Evolutionary conservation across 352 stramenopile species (phyloP).

Genomic region (Plasmopara viticola): DNA sequence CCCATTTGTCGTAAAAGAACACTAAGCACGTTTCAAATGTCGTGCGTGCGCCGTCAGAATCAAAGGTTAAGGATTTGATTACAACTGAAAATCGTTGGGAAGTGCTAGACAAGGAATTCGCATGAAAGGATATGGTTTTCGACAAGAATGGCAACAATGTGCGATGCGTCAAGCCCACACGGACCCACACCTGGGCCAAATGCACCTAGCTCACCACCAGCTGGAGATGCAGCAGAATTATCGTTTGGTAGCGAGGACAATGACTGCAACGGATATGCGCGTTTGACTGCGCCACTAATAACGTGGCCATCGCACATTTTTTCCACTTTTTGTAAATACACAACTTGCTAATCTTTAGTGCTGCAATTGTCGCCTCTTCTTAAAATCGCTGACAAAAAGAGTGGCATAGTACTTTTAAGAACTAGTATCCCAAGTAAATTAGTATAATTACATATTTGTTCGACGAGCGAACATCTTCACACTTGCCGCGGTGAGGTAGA

Average conservation of each 20-base stretch:
- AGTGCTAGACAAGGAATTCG: conserved; percentile 3
- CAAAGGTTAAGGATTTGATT: conserved; percentile 26
- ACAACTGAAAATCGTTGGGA: not conserved
- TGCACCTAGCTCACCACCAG: conserved; percentile 12
- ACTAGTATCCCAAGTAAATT: too few species aligned
- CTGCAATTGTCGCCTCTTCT: too few species aligned
- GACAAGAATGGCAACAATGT: conserved; percentile 45
- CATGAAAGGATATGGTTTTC: conserved; percentile 44
- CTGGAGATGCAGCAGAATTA: not conserved
- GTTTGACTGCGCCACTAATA: conserved; percentile 42
- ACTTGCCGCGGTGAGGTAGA: too few species aligned
- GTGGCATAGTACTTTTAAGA: too few species aligned
- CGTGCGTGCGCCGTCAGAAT: conserved; percentile 12
- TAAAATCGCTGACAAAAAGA: too few species aligned
- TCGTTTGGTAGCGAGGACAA: conserved; percentile 9
- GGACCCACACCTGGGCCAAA: conserved; percentile 57
- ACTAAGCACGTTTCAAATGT: conserved; percentile 48
- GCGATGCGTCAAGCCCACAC: conserved; percentile 44
- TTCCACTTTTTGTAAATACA: conserved; percentile 13
- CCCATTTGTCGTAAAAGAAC: conserved; percentile 77
- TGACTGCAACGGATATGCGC: conserved; percentile 52
- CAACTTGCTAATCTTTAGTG: too few species aligned
- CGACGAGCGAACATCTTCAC: too few species aligned
- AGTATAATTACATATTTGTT: too few species aligned
- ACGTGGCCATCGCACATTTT: conserved; percentile 13